Evolutionary conservation across 345 rosid genomes (phyloP), one percentile per base, ranked within the genome.

Genomic region (Melaleuca alternifolia): DNA sequence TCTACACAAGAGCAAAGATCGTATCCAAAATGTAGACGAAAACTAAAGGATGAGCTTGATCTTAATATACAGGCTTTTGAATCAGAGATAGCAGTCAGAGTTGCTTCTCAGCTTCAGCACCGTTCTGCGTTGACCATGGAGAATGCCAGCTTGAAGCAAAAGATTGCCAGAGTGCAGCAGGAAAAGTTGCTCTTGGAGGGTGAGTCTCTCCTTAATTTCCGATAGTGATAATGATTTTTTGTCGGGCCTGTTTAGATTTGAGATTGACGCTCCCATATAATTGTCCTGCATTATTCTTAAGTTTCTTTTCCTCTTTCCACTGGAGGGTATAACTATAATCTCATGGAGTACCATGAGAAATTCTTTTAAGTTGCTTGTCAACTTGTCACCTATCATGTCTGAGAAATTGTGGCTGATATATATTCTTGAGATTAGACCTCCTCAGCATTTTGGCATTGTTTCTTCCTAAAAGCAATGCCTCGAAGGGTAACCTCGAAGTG

Each of bases 131-230:
- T 95, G 83, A 90, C 96, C n/a, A 15, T 93, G 76, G 98, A 94
- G 87, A 95, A 94, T 86, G 92, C 91, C 87, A 89, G 89, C 85
- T 57, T 95, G 90, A 93, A 94, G 91, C 94, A 93, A 89, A 90
- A 93, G 90, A 88, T 92, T 90, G 89, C 92, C 51, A 84, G 91
- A 82, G 76, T 93, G 84, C 91, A 89, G 89, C 91, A 93, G 89
- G 90, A 94, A 87, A 95, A 93, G 89, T 83, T 92, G 91, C 88
- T 93, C 83, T 51, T 85, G 86, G 95, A 95, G 82, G 94, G 98
- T 95, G 79, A 88, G 88, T 50, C 62, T 83, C 12, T 10, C 4
- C 51, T 79, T 57, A 23, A 46, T 24, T 71, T 44, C 50, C 9
- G 10, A 65, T 50, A 30, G 37, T 21, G 26, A 56, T 21, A 48